Conservation (phyloP, 805 yeast species). For the Lachancea mirantina region DNA sequence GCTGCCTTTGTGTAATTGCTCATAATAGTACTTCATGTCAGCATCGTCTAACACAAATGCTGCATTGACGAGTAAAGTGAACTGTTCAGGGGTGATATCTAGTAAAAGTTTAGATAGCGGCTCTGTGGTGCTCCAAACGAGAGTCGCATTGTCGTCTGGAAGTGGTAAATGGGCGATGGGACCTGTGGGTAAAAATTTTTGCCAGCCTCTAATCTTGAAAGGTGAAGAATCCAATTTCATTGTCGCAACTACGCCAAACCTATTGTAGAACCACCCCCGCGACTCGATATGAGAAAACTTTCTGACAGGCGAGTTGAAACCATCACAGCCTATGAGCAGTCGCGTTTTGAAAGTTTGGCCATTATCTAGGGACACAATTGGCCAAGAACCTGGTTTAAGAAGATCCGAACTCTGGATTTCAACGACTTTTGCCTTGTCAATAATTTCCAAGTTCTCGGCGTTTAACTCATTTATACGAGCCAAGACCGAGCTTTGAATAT, state of each 20-base stretch:
- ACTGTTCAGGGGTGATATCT: constrained; percentile 51
- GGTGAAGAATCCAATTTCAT: constrained; percentile 68
- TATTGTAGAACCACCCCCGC: constrained; percentile 85
- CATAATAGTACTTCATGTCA: constrained; percentile 67
- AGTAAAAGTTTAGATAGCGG: constrained; percentile 59
- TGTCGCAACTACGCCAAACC: constrained; percentile 91
- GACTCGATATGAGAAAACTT: constrained; percentile 72
- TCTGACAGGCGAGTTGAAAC: constrained; percentile 89
- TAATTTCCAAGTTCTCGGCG: constrained; percentile 34
- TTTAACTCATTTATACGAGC: constrained; percentile 43
- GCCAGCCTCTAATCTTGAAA: constrained; percentile 76
- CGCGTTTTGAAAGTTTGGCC: constrained; percentile 63
- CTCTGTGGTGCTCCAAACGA: constrained; percentile 90
- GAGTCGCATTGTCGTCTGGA: constrained; percentile 78
- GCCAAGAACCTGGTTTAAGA: constrained; percentile 55
- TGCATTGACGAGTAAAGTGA: constrained; percentile 72
- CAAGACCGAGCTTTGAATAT: constrained; percentile 70
- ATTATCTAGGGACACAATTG: constrained; percentile 56
- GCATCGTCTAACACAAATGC: constrained; percentile 72
- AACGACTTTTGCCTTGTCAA: constrained; percentile 63
- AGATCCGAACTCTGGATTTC: constrained; percentile 36
- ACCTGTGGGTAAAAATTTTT: constrained; percentile 83
- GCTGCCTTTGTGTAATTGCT: constrained; percentile 25
- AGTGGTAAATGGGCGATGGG: constrained; percentile 89
- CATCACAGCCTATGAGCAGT: constrained; percentile 91